Conservation (phyloP, 2,329 filamentous ascomycete genomes). For the Cladosporium colombiae region DNA sequence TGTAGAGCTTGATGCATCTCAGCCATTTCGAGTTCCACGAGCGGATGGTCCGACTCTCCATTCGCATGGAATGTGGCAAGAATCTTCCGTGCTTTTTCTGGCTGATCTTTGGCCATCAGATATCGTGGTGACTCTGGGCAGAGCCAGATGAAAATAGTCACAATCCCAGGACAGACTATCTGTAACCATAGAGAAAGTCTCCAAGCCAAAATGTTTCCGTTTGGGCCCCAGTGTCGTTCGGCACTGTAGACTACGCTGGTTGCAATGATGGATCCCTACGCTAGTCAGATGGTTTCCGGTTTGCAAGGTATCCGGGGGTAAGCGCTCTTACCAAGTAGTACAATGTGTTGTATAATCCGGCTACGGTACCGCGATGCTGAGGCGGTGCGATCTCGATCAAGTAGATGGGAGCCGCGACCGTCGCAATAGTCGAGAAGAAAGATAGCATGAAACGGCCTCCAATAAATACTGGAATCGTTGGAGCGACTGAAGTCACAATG, state of each 20-base stretch:
- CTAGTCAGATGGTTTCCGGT: background rate
- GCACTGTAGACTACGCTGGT: slow-evolving; percentile 39
- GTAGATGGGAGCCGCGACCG: slow-evolving; percentile 20
- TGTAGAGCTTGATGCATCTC: slow-evolving; percentile 11
- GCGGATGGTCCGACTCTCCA: slow-evolving; percentile 48
- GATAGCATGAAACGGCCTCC: slow-evolving; percentile 40
- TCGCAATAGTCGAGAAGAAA: slow-evolving; percentile 21
- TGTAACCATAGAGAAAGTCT: slow-evolving; percentile 38
- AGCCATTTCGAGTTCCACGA: slow-evolving; percentile 44
- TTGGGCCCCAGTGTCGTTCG: slow-evolving; percentile 36
- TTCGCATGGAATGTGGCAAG: slow-evolving; percentile 49
- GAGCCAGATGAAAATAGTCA: slow-evolving; percentile 40
- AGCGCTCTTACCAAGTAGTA: slow-evolving; percentile 31
- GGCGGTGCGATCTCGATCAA: slow-evolving; percentile 35
- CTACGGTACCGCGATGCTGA: slow-evolving; percentile 50
- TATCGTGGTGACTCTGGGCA: slow-evolving; percentile 50
- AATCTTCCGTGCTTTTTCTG: slow-evolving; percentile 47
- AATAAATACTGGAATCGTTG: slow-evolving; percentile 45
- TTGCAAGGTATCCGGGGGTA: background rate
- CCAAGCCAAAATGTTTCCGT: slow-evolving; percentile 43
- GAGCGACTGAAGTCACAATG: slow-evolving; percentile 3
- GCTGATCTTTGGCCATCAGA: slow-evolving; percentile 50
- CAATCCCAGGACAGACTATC: slow-evolving; percentile 30
- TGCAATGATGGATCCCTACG: slow-evolving; percentile 46
- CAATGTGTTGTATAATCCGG: slow-evolving; percentile 54